Percentiles rank a stretch among this genome's conserved stretches.
phyloP scores from a whole-genome alignment of 2,329 filamentous ascomycete genomes.

The Alternaria arborescens region DNA sequence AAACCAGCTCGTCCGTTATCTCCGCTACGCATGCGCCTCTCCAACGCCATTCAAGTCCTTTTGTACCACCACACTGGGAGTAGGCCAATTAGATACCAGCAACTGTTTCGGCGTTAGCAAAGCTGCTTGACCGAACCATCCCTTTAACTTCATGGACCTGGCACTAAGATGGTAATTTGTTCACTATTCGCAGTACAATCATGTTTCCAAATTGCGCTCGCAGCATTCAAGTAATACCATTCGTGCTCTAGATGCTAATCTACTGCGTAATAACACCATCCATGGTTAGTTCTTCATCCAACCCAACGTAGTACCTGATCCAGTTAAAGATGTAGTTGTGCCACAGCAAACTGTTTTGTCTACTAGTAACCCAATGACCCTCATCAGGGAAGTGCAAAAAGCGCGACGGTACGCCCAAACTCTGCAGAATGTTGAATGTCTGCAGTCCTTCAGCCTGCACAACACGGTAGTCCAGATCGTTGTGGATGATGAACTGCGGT shows the following conservation, averaged over 20 bases:
- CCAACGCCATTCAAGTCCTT: too few relatives aligned
- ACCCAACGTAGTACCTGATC: conserved; percentile 45
- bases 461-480: conserved; percentile 86
- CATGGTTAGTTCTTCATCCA: conserved; percentile 41
- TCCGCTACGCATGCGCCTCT: too few relatives aligned
- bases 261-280: conserved; percentile 47
- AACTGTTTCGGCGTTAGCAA: too few relatives aligned
- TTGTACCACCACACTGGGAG: too few relatives aligned
- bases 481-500: conserved; percentile 89
- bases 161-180: too few relatives aligned
- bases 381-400: conserved; percentile 84
- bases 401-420: conserved; percentile 75
- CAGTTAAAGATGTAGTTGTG: conserved; percentile 63
- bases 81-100: too few relatives aligned
- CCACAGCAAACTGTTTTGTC: conserved; percentile 90
- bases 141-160: too few relatives aligned
- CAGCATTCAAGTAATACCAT: not conserved
- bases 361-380: conserved; percentile 83
- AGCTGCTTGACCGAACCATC: too few relatives aligned
- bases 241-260: not conserved
- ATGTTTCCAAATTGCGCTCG: too few relatives aligned
- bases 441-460: conserved; percentile 83
- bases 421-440: conserved; percentile 86
- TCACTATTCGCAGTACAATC: too few relatives aligned
- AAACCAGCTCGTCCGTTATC: too few relatives aligned